These are phyloP conservation scores for Heritiera littoralis DNA, from an alignment of 345 rosid species.

Conservation along the genomic window DNA sequence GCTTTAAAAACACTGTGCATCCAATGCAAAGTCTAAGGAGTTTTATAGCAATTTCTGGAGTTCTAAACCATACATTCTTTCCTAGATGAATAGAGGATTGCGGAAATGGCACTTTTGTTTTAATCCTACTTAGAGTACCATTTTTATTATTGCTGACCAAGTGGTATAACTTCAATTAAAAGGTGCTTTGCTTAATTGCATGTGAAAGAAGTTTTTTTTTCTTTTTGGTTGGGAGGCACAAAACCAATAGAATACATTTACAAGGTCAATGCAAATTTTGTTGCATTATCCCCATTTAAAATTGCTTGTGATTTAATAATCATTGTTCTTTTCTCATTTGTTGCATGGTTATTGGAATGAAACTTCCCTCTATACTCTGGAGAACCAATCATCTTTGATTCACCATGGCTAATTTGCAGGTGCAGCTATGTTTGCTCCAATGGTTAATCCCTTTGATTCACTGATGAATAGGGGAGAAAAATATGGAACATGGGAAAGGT, in stretches of 20 bases:
- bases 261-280: neutral
- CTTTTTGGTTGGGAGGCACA: neutral
- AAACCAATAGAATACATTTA: neutral
- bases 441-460: conserved; percentile 70
- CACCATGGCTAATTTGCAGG: conserved; percentile 40
- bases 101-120: neutral
- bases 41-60: neutral
- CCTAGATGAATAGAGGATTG: neutral
- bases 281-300: neutral
- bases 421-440: conserved; percentile 67
- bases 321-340: neutral
- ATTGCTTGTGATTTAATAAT: neutral
- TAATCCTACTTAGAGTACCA: neutral
- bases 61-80: neutral
- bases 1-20: neutral
- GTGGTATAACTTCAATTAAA: neutral
- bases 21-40: neutral
- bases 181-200: no score
- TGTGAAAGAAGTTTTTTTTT: no score
- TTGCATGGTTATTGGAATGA: neutral
- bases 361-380: neutral
- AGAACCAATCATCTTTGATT: conserved; percentile 7
- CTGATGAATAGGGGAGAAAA: conserved; percentile 56
- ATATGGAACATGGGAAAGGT: conserved; percentile 53
- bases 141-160: neutral